These are phyloP conservation scores for Avicennia marina DNA, from an alignment of 257 asterid species.

Conservation along the genomic window DNA sequence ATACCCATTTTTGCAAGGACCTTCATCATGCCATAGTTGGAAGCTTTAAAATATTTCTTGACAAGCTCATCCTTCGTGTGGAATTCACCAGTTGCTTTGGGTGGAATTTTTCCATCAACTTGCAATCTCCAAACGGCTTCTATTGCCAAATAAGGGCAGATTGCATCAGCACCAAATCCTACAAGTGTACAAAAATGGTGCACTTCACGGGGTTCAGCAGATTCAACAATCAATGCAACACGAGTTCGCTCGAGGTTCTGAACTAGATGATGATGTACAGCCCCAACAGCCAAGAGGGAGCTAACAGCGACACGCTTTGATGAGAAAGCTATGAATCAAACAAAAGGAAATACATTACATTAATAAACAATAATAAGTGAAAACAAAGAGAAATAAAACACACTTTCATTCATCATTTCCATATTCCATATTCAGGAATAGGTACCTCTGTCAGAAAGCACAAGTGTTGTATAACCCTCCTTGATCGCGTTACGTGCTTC, in stretches of 20 bases:
- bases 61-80: constrained; percentile 84
- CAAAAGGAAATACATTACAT: constrained; percentile 5
- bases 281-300: constrained; percentile 94
- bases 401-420: background rate
- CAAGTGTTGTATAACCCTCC: constrained; percentile 83
- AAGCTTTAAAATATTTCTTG: constrained; percentile 74
- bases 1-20: constrained; percentile 99
- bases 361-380: background rate
- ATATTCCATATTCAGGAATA: background rate
- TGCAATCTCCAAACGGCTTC: constrained; percentile 97
- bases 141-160: constrained; percentile 89
- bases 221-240: constrained; percentile 84
- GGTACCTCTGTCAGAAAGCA: constrained; percentile 95
- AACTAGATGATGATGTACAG: constrained; percentile 97
- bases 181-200: constrained; percentile 98
- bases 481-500: constrained; percentile 87
- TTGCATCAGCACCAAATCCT: constrained; percentile 98
- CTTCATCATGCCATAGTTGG: constrained; percentile 96
- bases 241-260: constrained; percentile 91
- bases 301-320: constrained; percentile 79
- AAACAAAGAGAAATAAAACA: background rate
- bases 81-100: constrained; percentile 79
- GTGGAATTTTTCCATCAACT: constrained; percentile 95
- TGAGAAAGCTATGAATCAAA: constrained; percentile 70
- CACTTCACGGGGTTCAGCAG: constrained; percentile 99